phyloP scores from a whole-genome alignment of 345 rosid species.

The Eucalyptus sp. region DNA sequence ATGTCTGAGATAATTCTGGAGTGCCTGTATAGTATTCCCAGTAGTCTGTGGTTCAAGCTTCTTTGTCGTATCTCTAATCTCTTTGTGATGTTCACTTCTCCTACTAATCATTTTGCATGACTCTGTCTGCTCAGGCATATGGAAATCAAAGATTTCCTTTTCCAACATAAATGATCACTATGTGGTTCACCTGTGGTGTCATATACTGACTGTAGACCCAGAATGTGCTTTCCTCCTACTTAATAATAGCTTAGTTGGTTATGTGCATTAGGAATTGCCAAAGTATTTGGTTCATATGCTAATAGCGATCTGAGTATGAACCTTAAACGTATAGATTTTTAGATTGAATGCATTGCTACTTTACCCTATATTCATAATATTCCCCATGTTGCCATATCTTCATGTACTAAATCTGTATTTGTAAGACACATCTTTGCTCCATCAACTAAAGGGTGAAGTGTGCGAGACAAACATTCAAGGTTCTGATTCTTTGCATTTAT shows the following conservation, averaged over 20 bases:
- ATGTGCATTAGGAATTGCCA: background rate
- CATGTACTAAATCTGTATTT: background rate
- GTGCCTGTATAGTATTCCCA: background rate
- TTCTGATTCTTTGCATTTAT: background rate
- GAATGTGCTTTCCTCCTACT: background rate
- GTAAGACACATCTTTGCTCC: background rate
- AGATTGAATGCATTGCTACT: background rate
- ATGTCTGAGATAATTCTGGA: background rate
- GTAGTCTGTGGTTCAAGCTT: background rate
- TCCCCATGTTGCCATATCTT: background rate
- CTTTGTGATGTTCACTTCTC: background rate
- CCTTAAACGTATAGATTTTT: background rate
- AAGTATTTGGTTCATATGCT: background rate
- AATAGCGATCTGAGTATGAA: background rate
- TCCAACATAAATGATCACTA: background rate
- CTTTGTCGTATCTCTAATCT: background rate
- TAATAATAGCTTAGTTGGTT: background rate
- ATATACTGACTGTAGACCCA: background rate
- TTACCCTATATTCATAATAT: background rate
- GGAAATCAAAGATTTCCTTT: background rate
- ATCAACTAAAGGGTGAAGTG: background rate
- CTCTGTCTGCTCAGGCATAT: background rate
- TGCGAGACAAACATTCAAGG: background rate
- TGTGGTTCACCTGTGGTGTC: background rate
- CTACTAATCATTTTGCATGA: background rate